These are phyloP conservation scores for Amanita muscaria DNA, from an alignment of 768 basidiomycete species.

Conservation along the genomic window DNA sequence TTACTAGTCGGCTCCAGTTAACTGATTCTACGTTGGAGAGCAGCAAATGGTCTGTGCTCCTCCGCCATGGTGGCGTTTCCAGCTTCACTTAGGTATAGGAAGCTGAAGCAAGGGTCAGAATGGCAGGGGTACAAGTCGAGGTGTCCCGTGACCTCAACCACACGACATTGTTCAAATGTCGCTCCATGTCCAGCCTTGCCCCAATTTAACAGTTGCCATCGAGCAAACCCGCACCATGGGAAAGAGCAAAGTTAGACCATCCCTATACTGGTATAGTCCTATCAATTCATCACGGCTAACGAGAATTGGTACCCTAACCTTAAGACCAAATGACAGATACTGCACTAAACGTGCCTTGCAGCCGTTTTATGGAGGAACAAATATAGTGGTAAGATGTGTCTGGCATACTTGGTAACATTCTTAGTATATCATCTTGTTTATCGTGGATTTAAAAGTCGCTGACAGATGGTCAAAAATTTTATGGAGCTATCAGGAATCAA, in stretches of 20 bases:
- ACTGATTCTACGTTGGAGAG: too few relatives aligned
- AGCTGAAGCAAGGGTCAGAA: not conserved
- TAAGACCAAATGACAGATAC: too few relatives aligned
- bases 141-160: conserved; percentile 2
- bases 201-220: too few relatives aligned
- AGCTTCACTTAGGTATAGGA: conserved; percentile 1
- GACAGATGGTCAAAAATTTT: conserved; percentile 1
- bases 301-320: too few relatives aligned
- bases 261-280: too few relatives aligned
- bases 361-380: too few relatives aligned
- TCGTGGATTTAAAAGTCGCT: not conserved
- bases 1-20: not conserved
- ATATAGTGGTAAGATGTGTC: too few relatives aligned
- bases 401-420: not conserved
- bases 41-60: too few relatives aligned
- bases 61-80: conserved; percentile 5
- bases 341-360: too few relatives aligned
- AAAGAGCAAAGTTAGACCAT: too few relatives aligned
- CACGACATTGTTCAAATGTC: not conserved
- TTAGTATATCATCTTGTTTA: not conserved
- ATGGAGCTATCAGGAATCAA: conserved; percentile 4
- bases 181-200: not conserved
- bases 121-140: not conserved
- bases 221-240: too few relatives aligned
- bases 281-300: too few relatives aligned